Evolutionary conservation across 441 rosid genomes (phyloP).

Genomic region (Cnidoscolus chayamansa): DNA sequence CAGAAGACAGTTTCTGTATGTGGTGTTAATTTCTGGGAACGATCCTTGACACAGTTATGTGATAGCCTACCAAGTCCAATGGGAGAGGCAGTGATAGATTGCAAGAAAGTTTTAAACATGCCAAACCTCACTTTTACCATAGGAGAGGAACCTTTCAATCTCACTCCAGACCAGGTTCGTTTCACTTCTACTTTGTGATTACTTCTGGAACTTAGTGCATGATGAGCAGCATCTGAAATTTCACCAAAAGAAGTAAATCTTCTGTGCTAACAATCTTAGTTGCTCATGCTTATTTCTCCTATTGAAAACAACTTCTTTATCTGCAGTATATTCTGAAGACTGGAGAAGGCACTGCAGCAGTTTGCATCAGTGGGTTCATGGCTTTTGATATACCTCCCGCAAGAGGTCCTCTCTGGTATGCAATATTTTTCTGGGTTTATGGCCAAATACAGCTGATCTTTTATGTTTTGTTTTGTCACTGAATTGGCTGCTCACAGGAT

Average conservation of each 20-base stretch:
- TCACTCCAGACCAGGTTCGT: constrained; percentile 64
- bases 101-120: constrained; percentile 43
- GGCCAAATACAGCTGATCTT: background rate
- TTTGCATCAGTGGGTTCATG: constrained; percentile 63
- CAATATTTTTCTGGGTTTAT: background rate
- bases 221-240: no score
- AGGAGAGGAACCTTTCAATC: constrained; percentile 48
- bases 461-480: background rate
- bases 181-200: background rate
- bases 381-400: constrained; percentile 66
- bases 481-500: constrained; percentile 40
- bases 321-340: constrained; percentile 61
- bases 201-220: background rate
- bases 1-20: background rate
- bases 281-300: background rate
- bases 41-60: constrained; percentile 47
- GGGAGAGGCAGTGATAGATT: constrained; percentile 59
- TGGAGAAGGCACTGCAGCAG: constrained; percentile 40
- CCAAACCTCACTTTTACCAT: constrained; percentile 60
- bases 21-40: constrained; percentile 4
- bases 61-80: constrained; percentile 67
- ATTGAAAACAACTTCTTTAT: background rate
- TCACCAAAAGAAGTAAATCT: background rate
- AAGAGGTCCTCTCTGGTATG: constrained; percentile 65
- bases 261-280: background rate